These are phyloP conservation scores for Cochlearia excelsa DNA, from an alignment of 345 rosid species.

Conservation along the genomic window DNA sequence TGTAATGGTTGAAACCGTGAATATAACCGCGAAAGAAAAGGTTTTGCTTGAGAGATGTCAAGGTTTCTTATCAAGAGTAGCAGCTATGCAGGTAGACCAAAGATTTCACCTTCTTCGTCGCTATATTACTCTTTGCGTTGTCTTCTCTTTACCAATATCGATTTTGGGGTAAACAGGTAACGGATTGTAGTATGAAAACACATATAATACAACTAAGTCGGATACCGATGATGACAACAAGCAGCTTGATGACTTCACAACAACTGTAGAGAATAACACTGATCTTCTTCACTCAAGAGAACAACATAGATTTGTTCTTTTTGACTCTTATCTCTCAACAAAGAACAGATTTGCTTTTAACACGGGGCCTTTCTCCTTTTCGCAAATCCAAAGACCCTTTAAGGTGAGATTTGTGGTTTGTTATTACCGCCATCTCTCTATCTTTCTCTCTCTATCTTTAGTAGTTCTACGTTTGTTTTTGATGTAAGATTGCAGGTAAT, in stretches of 20 bases:
- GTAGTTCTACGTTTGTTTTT: conserved; percentile 24
- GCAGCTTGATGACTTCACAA: conserved; percentile 82
- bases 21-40: conserved; percentile 68
- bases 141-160: conserved; percentile 3
- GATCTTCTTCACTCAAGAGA: conserved; percentile 42
- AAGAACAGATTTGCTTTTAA: conserved; percentile 39
- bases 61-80: conserved; percentile 62
- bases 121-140: not conserved
- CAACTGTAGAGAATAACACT: conserved; percentile 56
- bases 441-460: not conserved
- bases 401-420: conserved; percentile 30
- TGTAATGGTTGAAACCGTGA: conserved; percentile 62
- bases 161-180: not conserved
- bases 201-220: conserved; percentile 75
- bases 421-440: not conserved
- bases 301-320: conserved; percentile 26
- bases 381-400: conserved; percentile 36
- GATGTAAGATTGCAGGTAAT: conserved; percentile 22
- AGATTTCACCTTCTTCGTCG: not conserved
- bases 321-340: conserved; percentile 71
- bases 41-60: conserved; percentile 72
- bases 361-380: conserved; percentile 20
- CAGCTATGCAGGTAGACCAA: conserved; percentile 74
- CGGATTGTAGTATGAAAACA: conserved; percentile 52
- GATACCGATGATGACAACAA: conserved; percentile 37